A percentile compares a stretch with the other conserved stretches of the same genome.
Evolutionary conservation across 2,329 filamentous ascomycete species (phyloP).

Genomic region (Apiospora hydei): DNA sequence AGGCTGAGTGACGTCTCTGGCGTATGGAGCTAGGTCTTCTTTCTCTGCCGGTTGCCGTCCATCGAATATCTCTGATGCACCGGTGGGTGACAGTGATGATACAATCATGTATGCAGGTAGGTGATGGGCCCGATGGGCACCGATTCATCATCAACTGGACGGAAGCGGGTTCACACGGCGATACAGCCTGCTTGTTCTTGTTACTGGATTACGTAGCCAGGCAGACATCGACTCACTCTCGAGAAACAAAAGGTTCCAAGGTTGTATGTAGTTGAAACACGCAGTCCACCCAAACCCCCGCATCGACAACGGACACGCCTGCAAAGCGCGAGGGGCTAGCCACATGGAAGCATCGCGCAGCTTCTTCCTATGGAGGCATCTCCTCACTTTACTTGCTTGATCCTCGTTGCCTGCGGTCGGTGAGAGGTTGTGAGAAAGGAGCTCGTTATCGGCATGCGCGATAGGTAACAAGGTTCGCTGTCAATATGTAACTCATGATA

Average conservation of each 20-base stretch:
- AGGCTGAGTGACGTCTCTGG: not conserved
- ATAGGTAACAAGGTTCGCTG: not conserved
- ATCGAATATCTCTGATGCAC: constrained; percentile 8
- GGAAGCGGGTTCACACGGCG: not conserved
- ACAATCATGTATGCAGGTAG: not conserved
- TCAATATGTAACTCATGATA: not conserved
- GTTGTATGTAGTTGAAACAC: constrained; percentile 10
- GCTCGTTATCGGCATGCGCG: not conserved
- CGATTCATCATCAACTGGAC: not conserved
- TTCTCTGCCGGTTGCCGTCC: not conserved
- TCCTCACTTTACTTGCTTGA: not conserved
- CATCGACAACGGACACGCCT: not conserved
- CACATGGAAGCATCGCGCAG: not conserved
- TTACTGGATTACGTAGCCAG: not conserved
- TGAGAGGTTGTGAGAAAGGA: not conserved
- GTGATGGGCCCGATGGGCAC: not conserved
- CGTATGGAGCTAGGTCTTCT: no score
- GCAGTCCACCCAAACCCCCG: constrained; percentile 1
- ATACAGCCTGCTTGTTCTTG: not conserved
- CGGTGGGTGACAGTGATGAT: not conserved
- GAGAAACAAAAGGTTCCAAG: not conserved
- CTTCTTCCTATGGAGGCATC: not conserved
- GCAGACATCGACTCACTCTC: not conserved
- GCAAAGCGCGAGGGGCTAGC: not conserved
- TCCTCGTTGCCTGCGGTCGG: not conserved